These are phyloP conservation scores for Puccinia coronata DNA, from an alignment of 1,284 basidiomycete genomes.

Conservation along the genomic window DNA sequence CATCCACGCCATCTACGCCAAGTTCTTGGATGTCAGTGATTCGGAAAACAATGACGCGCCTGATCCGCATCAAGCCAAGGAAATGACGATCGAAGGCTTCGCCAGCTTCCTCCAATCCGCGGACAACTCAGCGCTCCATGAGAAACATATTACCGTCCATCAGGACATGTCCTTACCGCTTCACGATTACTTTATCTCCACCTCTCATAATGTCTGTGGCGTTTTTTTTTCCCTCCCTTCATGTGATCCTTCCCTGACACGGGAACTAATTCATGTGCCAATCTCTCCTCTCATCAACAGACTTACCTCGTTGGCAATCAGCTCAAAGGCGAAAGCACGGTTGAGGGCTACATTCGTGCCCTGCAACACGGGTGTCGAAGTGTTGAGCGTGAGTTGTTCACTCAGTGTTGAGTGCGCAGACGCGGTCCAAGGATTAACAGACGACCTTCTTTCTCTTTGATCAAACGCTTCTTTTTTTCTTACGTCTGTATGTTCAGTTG, in stretches of 20 bases:
- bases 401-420: too few relatives aligned
- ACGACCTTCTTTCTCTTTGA: neutral
- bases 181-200: constrained; percentile 85
- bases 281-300: constrained; percentile 40
- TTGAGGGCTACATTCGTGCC: constrained; percentile 93
- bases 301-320: constrained; percentile 96
- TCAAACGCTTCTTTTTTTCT: neutral
- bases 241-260: neutral
- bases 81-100: constrained; percentile 68
- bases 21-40: constrained; percentile 56
- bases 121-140: constrained; percentile 67
- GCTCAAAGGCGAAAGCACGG: constrained; percentile 85
- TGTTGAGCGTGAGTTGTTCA: constrained; percentile 73
- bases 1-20: constrained; percentile 50
- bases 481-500: too few relatives aligned
- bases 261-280: neutral
- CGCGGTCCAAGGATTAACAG: too few relatives aligned
- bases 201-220: constrained; percentile 77
- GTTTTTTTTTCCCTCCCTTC: neutral
- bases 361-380: constrained; percentile 85
- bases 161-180: constrained; percentile 78
- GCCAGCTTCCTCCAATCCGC: constrained; percentile 72
- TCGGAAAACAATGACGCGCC: constrained; percentile 51
- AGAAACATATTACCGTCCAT: constrained; percentile 61
- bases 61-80: constrained; percentile 23